Percentiles rank a stretch among this genome's conserved stretches.
Conservation (phyloP, 2,329 filamentous ascomycete genomes). For the Claviceps monticola region DNA sequence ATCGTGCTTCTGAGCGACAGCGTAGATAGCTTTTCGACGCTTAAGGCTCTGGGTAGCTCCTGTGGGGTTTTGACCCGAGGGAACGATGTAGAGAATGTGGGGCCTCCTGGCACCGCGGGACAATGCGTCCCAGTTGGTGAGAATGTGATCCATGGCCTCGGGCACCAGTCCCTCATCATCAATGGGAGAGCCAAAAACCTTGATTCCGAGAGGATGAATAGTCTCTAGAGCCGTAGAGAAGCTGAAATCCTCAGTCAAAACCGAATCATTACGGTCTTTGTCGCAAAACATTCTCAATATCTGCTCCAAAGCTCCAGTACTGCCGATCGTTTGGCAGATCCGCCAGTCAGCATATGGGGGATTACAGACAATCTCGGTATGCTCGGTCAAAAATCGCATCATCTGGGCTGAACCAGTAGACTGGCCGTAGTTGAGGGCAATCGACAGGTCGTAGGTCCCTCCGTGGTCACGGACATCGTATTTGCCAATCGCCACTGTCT, state of each 20-base stretch:
- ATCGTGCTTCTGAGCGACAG: constrained; percentile 70
- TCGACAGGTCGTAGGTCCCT: constrained; percentile 56
- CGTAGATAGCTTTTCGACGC: constrained; percentile 60
- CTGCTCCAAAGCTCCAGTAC: constrained; percentile 75
- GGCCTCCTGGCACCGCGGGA: constrained; percentile 34
- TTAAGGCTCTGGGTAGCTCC: constrained; percentile 63
- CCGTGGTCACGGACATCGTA: constrained; percentile 57
- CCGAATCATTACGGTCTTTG: constrained; percentile 53
- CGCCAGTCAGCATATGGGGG: constrained; percentile 88
- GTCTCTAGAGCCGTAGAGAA: constrained; percentile 62
- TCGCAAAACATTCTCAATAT: constrained; percentile 68
- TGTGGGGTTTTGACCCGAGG: constrained; percentile 81
- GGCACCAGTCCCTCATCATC: constrained; percentile 42
- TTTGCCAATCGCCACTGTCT: constrained; percentile 58
- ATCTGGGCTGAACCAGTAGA: constrained; percentile 75
- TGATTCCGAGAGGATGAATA: constrained; percentile 37
- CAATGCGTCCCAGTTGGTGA: constrained; percentile 34
- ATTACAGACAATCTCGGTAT: constrained; percentile 79
- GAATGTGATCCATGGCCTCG: constrained; percentile 34
- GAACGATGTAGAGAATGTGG: constrained; percentile 45
- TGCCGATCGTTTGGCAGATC: constrained; percentile 70
- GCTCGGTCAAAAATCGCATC: constrained; percentile 82
- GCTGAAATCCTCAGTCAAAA: constrained; percentile 83
- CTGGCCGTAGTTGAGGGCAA: constrained; percentile 88
- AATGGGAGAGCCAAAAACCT: constrained; percentile 34